A percentile compares a stretch with the other conserved stretches of the same genome.
Conservation (phyloP, 2,329 filamentous ascomycete genomes). For the Scleromitrula shiraiana region DNA sequence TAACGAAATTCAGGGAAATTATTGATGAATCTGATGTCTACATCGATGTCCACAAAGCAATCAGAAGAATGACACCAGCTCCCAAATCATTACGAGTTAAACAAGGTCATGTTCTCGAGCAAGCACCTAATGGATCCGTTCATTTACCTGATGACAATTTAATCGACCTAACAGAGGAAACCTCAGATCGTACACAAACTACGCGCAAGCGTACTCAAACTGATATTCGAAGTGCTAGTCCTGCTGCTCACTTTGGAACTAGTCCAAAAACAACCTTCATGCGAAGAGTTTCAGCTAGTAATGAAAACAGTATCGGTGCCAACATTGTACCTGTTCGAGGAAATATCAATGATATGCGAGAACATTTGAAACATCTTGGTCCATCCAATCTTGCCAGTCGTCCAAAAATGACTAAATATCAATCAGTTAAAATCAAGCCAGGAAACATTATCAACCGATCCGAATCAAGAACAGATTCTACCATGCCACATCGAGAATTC, state of each 20-base stretch:
- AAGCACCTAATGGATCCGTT: constrained; percentile 32
- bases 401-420: constrained; percentile 52
- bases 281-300: constrained; percentile 45
- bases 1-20: constrained; percentile 63
- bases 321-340: constrained; percentile 49
- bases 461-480: constrained; percentile 31
- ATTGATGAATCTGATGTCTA: constrained; percentile 99
- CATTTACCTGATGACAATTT: constrained; percentile 31
- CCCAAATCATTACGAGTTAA: constrained; percentile 62
- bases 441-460: constrained; percentile 22
- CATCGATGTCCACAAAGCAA: constrained; percentile 96
- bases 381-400: constrained; percentile 60
- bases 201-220: constrained; percentile 12
- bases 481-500: constrained; percentile 33
- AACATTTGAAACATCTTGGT: constrained; percentile 56
- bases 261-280: constrained; percentile 45
- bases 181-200: constrained; percentile 11
- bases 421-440: constrained; percentile 60
- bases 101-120: constrained; percentile 44
- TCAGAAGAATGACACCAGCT: constrained; percentile 53
- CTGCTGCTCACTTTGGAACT: constrained; percentile 17
- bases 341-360: constrained; percentile 53
- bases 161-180: constrained; percentile 38
- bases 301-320: constrained; percentile 47
- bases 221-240: constrained; percentile 13